A percentile compares a stretch with the other conserved stretches of the same genome.
phyloP scores from a whole-genome alignment of 306 rosid genomes.

The Cucurbita ficifolia region DNA sequence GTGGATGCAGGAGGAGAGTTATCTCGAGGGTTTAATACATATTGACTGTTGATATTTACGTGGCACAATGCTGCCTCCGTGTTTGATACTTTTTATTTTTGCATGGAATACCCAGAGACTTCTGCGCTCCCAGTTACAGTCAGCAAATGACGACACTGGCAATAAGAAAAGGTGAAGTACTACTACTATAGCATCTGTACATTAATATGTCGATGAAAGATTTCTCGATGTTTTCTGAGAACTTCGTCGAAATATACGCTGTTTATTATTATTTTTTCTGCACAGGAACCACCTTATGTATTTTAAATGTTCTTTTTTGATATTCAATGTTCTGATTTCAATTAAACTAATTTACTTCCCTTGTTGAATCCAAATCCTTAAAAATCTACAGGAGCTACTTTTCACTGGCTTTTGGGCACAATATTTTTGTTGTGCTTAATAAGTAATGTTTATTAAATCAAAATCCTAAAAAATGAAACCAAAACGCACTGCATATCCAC shows the following conservation, averaged over 20 bases:
- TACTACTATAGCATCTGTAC: neutral
- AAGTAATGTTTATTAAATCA: neutral
- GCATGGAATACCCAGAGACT: slow-evolving; percentile 44
- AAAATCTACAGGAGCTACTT: neutral
- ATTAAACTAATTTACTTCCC: neutral
- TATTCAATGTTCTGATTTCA: neutral
- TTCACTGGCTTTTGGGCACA: neutral
- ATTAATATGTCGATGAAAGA: neutral
- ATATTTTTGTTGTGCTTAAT: neutral
- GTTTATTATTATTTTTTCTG: neutral
- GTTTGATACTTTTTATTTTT: neutral
- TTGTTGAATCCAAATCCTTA: neutral
- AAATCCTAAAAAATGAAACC: neutral
- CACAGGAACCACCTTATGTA: neutral
- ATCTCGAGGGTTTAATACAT: neutral
- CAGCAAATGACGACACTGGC: slow-evolving; percentile 69
- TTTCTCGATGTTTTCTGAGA: neutral
- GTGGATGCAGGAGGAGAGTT: neutral
- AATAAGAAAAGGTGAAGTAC: slow-evolving; percentile 49
- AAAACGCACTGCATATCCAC: no score
- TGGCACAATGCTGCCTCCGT: neutral
- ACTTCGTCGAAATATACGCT: neutral
- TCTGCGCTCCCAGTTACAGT: slow-evolving; percentile 65
- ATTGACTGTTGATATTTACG: neutral
- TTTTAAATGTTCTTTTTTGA: neutral